Evolutionary conservation across 2,329 filamentous ascomycete species (phyloP).

Genomic region (Didymella exigua): DNA sequence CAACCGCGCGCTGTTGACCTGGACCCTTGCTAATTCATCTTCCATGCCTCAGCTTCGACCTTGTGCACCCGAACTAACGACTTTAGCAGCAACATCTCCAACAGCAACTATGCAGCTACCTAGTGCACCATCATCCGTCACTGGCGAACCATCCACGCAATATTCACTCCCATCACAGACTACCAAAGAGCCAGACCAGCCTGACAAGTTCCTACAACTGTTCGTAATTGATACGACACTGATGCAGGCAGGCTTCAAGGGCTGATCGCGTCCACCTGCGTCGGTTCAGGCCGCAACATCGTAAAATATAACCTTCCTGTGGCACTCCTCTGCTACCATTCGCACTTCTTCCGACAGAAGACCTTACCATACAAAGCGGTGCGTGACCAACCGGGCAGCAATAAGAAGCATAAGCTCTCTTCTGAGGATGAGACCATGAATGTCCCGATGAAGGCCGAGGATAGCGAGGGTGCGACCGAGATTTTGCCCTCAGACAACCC

Average conservation of each 20-base stretch:
- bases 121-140: not conserved
- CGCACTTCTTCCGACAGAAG: conserved; percentile 12
- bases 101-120: not conserved
- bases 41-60: not conserved
- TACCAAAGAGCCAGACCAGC: not conserved
- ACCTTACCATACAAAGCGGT: not conserved
- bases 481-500: too few relatives aligned
- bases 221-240: not conserved
- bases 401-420: conserved; percentile 22
- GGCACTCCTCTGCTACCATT: conserved; percentile 17
- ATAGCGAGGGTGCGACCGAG: not conserved
- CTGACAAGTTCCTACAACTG: not conserved
- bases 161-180: not conserved
- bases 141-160: not conserved
- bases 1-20: not conserved
- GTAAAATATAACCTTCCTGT: conserved; percentile 16
- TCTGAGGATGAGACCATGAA: not conserved
- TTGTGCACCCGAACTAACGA: not conserved
- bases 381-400: not conserved
- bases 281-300: conserved; percentile 3
- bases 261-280: conserved; percentile 1
- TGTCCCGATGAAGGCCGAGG: not conserved
- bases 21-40: not conserved
- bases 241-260: conserved; percentile 17
- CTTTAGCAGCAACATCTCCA: not conserved